Base-by-base conservation (phyloP, 495 filamentous ascomycete genomes). In the Aspergillus biplanus region DNA sequence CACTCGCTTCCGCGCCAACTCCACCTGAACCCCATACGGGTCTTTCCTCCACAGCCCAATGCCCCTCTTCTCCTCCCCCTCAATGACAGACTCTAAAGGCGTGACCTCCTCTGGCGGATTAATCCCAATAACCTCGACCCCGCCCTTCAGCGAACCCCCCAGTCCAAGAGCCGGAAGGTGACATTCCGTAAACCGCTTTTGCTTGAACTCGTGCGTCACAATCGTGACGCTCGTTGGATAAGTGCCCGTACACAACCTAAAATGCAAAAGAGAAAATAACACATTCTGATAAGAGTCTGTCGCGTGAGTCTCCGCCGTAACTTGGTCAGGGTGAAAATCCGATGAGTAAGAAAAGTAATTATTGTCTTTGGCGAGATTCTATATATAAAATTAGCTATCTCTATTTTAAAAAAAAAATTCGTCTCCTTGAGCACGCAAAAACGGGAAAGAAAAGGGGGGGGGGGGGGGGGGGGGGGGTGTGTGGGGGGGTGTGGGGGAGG, bases 281-380 rank as follows among this genome's bases (percentile, higher is more conserved):
- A 93, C 74, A 65, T 95, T 96, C 61, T 89, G 85, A 68, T 90
- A 92, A 5, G 89, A 92, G 66, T 96, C 92, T n/a, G 89, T 83
- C 0, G 92, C 90, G 55, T 82, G 78, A 11, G 83, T 77, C 68
- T 95, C 92, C 6, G 85, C 68, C 7, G 80, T 69, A 46, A 88
- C 44, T 76, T 67, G 57, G 1, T 58, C 50, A 9, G 52, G 64
- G 18, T 77, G 58, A 21, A 70, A 70, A 31, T 55, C 58, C 27
- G 37, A 13, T 4, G 55, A 21, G 33, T 65, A 33, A 5, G 62
- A 42, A 58, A 83, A 78, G 53, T 75, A 79, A 55, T 72, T 56
- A 55, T 80, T 79, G 9, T 78, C 73, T 62, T 63, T 65, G 15
- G 76, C 77, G 18, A 87, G 75, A 35, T 80, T 79, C 84, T 86